phyloP scores from a whole-genome alignment of 768 basidiomycete genomes.

The Kwoniella sp. region DNA sequence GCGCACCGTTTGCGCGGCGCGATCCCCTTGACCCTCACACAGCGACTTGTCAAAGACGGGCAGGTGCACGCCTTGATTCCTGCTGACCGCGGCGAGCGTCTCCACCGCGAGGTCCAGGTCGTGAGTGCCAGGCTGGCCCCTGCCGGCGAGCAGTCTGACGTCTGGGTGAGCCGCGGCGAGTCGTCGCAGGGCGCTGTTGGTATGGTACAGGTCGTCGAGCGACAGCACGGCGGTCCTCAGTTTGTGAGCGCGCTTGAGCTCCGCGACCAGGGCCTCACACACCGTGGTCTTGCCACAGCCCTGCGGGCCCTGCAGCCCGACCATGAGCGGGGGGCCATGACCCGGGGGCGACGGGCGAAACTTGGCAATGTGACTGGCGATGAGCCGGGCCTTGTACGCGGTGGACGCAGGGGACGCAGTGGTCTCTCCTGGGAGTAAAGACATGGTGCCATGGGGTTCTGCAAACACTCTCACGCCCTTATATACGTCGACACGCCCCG shows the following conservation, averaged over 20 bases:
- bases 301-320: slow-evolving; percentile 75
- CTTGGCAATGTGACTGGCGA: too few species aligned
- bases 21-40: slow-evolving; percentile 74
- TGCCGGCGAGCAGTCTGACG: slow-evolving; percentile 68
- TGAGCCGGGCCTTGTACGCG: too few species aligned
- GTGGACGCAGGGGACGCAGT: too few species aligned
- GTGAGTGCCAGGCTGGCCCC: slow-evolving; percentile 89
- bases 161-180: slow-evolving; percentile 58
- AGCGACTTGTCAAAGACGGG: slow-evolving; percentile 86
- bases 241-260: slow-evolving; percentile 38
- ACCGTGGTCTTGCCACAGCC: slow-evolving; percentile 59
- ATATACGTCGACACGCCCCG: too few species aligned
- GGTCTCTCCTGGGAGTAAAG: too few species aligned
- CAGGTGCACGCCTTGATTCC: slow-evolving; percentile 45
- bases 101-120: slow-evolving; percentile 66
- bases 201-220: slow-evolving; percentile 67
- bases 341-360: too few species aligned
- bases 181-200: slow-evolving; percentile 59
- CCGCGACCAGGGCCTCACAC: slow-evolving; percentile 56
- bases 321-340: not conserved
- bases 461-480: too few species aligned
- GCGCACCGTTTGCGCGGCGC: slow-evolving; percentile 54
- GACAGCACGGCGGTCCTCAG: slow-evolving; percentile 38
- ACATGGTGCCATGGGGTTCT: too few species aligned
- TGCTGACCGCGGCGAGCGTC: slow-evolving; percentile 54